A percentile compares a stretch with the other conserved stretches of the same genome.
Conservation (phyloP, 1,139 yeast genomes). For the Arxiozyma bovina region DNA sequence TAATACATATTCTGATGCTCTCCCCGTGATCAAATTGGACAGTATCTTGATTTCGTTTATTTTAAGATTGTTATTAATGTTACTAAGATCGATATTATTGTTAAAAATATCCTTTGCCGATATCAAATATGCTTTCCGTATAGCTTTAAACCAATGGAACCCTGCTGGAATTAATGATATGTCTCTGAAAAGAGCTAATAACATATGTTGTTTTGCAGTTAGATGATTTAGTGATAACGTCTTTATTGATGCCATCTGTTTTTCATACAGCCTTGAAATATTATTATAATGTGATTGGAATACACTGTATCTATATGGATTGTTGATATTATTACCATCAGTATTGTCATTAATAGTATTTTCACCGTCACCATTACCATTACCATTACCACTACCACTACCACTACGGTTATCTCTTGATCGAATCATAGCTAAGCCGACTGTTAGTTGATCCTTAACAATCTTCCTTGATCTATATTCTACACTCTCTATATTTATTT, state of each 20-base stretch:
- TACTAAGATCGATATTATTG: constrained; percentile 9
- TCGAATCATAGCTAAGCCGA: not conserved
- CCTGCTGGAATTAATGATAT: constrained; percentile 60
- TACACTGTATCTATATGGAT: constrained; percentile 1
- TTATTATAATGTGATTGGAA: not conserved
- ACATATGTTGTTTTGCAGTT: constrained; percentile 67
- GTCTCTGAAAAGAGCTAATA: constrained; percentile 65
- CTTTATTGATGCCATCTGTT: not conserved
- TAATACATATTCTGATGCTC: constrained; percentile 61
- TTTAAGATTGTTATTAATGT: not conserved
- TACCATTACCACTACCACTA: no score
- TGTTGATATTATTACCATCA: not conserved
- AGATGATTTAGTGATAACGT: constrained; percentile 32
- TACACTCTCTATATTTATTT: no score
- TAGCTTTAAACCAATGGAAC: constrained; percentile 47
- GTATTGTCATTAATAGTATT: not conserved
- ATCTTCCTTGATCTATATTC: not conserved
- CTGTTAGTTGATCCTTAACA: not conserved
- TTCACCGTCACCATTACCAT: no score
- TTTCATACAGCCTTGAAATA: not conserved
- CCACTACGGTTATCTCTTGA: not conserved
- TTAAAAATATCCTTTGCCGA: constrained; percentile 14
- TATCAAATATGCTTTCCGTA: constrained; percentile 39
- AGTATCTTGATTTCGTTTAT: not conserved
- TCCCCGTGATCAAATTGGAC: constrained; percentile 31